A percentile compares a stretch with the other conserved stretches of the same genome.
Evolutionary conservation across 2,329 filamentous ascomycete species (phyloP).

Genomic region (Clonostachys sp.): DNA sequence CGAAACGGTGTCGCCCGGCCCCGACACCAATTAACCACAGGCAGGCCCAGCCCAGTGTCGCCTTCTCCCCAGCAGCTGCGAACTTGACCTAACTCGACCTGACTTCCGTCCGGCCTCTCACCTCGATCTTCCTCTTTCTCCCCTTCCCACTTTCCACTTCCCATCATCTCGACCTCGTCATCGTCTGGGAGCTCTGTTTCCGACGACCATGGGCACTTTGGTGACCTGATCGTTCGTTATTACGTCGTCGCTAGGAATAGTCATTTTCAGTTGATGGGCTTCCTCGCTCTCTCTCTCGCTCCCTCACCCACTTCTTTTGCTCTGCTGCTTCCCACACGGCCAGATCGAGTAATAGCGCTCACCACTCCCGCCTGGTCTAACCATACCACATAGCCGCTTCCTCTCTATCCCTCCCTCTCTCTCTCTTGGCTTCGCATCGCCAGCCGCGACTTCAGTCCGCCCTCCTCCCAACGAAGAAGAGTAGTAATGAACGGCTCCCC

Average conservation of each 20-base stretch:
- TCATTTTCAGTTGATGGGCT: background rate
- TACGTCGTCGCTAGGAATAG: background rate
- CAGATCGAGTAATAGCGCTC: background rate
- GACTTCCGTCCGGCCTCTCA: background rate
- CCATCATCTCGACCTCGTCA: background rate
- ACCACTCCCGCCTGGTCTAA: background rate
- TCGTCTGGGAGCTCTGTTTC: background rate
- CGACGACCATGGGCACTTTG: conserved; percentile 1
- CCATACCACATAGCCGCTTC: no score
- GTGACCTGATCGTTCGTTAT: conserved; percentile 1
- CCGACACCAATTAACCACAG: no score
- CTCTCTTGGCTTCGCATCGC: no score
- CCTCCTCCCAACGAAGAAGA: no score
- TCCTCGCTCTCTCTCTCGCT: background rate
- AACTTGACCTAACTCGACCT: background rate
- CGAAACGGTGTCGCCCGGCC: no score
- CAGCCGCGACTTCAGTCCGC: no score
- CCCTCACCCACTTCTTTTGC: background rate
- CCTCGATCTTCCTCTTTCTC: background rate
- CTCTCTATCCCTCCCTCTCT: no score
- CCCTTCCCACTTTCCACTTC: background rate
- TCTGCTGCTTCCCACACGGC: background rate
- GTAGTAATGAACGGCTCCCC: no score
- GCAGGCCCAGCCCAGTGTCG: no score
- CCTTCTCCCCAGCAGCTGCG: background rate